A percentile compares a stretch with the other conserved stretches of the same genome.
These are phyloP conservation scores for Microcyclosporella mali DNA, from an alignment of 2,329 filamentous ascomycete species.

Conservation along the genomic window DNA sequence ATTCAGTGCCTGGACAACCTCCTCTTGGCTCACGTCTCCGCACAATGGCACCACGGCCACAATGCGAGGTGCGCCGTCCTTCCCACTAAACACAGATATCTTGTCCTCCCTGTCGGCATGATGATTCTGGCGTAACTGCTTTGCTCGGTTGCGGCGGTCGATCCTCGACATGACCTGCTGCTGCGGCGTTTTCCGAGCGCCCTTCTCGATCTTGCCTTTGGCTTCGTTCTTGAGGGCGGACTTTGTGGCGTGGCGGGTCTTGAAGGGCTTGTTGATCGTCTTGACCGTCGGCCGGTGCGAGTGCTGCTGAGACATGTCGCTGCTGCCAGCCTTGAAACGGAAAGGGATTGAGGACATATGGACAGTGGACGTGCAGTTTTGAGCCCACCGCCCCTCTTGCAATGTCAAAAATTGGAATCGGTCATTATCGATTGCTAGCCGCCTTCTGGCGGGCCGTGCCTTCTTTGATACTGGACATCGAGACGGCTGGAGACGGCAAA, in stretches of 20 bases:
- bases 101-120: constrained; percentile 75
- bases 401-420: too few relatives aligned
- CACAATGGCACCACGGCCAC: constrained; percentile 85
- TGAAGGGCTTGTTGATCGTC: constrained; percentile 80
- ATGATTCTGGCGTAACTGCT: constrained; percentile 80
- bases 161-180: constrained; percentile 98
- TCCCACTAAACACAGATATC: constrained; percentile 74
- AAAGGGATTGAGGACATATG: constrained; percentile 48
- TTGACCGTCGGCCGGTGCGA: constrained; percentile 94
- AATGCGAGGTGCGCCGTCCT: constrained; percentile 78
- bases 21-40: constrained; percentile 59
- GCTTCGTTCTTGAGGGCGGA: constrained; percentile 73
- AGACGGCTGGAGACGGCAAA: too few relatives aligned
- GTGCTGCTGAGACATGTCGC: constrained; percentile 46
- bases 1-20: constrained; percentile 66
- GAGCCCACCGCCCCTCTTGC: too few relatives aligned
- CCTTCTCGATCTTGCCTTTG: constrained; percentile 72
- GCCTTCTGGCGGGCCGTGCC: too few relatives aligned
- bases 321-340: constrained; percentile 74
- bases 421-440: too few relatives aligned
- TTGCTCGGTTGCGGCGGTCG: constrained; percentile 88
- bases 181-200: constrained; percentile 74
- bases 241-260: constrained; percentile 85
- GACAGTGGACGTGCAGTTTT: neutral
- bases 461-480: too few relatives aligned